Conservation (phyloP, 2,329 filamentous ascomycete species). For the Diaporthe eres region DNA sequence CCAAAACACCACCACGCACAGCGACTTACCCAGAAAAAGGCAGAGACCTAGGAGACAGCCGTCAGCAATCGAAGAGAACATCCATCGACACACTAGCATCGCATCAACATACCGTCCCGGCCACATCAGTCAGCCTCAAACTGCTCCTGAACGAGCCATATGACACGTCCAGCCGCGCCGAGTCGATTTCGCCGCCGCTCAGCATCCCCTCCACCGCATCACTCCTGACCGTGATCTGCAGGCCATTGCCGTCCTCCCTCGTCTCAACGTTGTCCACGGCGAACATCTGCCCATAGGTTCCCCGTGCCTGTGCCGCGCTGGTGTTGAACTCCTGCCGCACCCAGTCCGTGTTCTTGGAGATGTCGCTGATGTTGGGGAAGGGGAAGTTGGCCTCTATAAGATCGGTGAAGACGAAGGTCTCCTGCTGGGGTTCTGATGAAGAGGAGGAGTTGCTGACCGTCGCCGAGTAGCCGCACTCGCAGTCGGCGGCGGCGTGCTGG, state of each 20-base stretch:
- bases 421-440: slow-evolving; percentile 45
- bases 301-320: slow-evolving; percentile 68
- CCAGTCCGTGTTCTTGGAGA: slow-evolving; percentile 73
- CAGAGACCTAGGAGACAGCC: slow-evolving; percentile 61
- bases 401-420: slow-evolving; percentile 73
- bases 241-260: slow-evolving; percentile 63
- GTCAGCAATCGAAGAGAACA: background rate
- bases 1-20: background rate
- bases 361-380: slow-evolving; percentile 70
- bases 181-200: slow-evolving; percentile 74
- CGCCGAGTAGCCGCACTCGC: slow-evolving; percentile 81
- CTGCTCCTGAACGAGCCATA: slow-evolving; percentile 79
- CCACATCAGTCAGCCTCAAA: slow-evolving; percentile 72
- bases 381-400: slow-evolving; percentile 80
- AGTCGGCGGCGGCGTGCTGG: slow-evolving; percentile 59
- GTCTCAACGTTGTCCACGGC: slow-evolving; percentile 68
- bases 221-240: slow-evolving; percentile 70
- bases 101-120: slow-evolving; percentile 68
- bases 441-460: slow-evolving; percentile 54
- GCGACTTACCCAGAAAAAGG: slow-evolving; percentile 80
- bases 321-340: slow-evolving; percentile 76
- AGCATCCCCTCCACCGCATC: slow-evolving; percentile 65
- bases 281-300: slow-evolving; percentile 77
- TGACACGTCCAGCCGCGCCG: slow-evolving; percentile 71
- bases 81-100: background rate